Evolutionary conservation across 768 basidiomycete species (phyloP).

Genomic region (Suillus fuscotomentosus): DNA sequence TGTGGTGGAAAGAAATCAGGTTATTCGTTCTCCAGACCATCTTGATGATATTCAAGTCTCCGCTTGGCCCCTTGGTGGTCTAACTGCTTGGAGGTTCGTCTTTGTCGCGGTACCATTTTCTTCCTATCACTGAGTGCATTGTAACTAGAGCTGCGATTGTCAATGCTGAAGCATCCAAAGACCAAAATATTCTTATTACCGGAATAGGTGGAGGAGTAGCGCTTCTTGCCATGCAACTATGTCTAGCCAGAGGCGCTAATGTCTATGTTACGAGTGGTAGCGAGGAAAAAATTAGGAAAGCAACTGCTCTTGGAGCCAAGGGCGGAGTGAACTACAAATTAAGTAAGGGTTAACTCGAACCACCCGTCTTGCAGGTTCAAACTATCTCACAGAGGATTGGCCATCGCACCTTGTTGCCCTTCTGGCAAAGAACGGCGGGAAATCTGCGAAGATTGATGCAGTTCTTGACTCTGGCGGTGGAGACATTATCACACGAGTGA

Average conservation of each 20-base stretch:
- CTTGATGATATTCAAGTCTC: conserved; percentile 67
- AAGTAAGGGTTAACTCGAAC: conserved; percentile 36
- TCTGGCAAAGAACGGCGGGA: conserved; percentile 35
- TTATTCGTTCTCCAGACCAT: conserved; percentile 65
- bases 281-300: conserved; percentile 66
- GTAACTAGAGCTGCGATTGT: conserved; percentile 57
- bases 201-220: conserved; percentile 88
- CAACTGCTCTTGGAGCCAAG: conserved; percentile 65
- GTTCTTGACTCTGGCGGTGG: conserved; percentile 74
- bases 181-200: conserved; percentile 76
- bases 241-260: conserved; percentile 68
- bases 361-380: neutral
- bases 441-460: conserved; percentile 43
- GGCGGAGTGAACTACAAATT: conserved; percentile 77
- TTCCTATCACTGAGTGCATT: neutral
- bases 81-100: conserved; percentile 82
- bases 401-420: conserved; percentile 43
- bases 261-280: conserved; percentile 83
- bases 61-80: conserved; percentile 73
- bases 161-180: conserved; percentile 59
- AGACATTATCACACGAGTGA: conserved; percentile 52
- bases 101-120: neutral
- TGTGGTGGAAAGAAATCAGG: conserved; percentile 66
- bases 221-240: conserved; percentile 70
- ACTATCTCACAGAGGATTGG: conserved; percentile 45